Evolutionary conservation across 208 protist species (phyloP).

Genomic region (Polymyxa betae): DNA sequence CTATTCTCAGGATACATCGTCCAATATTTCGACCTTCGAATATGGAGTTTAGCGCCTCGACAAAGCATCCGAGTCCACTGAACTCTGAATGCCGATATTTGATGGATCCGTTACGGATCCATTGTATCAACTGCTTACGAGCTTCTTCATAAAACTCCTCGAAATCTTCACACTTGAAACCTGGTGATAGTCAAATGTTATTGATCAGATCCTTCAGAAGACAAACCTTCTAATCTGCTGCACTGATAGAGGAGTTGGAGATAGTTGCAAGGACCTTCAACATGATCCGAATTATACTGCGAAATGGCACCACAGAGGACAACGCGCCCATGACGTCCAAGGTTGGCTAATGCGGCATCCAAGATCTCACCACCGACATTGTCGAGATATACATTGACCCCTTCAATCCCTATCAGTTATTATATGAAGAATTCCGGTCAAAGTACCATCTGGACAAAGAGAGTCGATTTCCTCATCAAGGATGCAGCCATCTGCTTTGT

Average conservation of each 20-base stretch:
- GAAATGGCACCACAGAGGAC: conserved; percentile 66
- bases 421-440: too few species aligned
- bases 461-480: not conserved
- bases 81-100: not conserved
- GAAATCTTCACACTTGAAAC: conserved; percentile 11
- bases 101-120: conserved; percentile 4
- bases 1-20: too few species aligned
- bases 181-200: too few species aligned
- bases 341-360: conserved; percentile 50
- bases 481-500: conserved; percentile 55
- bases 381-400: conserved; percentile 66
- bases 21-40: not conserved
- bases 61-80: not conserved
- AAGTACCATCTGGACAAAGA: conserved; percentile 63
- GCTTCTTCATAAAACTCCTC: not conserved
- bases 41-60: not conserved
- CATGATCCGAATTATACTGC: conserved; percentile 54
- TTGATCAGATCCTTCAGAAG: too few species aligned
- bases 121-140: not conserved
- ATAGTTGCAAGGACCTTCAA: not conserved
- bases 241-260: not conserved
- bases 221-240: not conserved
- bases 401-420: too few species aligned
- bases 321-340: conserved; percentile 52
- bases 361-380: conserved; percentile 64